Percentiles rank a stretch among this genome's conserved stretches.
These are phyloP conservation scores for Dothistroma septosporum DNA, from an alignment of 2,329 filamentous ascomycete genomes.

Conservation along the genomic window DNA sequence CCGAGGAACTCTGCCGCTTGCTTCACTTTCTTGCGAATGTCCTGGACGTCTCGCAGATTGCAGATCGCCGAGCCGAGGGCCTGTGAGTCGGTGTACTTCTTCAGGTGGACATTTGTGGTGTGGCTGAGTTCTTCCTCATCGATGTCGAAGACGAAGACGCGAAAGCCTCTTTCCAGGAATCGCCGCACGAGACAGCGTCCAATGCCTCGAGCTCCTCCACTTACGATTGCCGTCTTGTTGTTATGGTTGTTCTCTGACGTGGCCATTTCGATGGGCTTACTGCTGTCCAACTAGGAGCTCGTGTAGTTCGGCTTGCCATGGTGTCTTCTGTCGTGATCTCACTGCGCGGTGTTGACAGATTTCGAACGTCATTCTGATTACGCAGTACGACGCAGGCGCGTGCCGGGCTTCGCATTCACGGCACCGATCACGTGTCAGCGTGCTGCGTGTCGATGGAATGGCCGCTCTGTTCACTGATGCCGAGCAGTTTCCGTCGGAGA, in stretches of 20 bases:
- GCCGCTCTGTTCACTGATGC: too few species aligned
- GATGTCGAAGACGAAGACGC: slow-evolving; percentile 40
- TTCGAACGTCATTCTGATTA: background rate
- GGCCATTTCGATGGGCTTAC: background rate
- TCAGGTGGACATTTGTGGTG: slow-evolving; percentile 31
- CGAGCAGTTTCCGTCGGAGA: too few species aligned
- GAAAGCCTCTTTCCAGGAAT: slow-evolving; percentile 37
- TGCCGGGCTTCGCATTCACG: background rate
- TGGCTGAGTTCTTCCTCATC: slow-evolving; percentile 37
- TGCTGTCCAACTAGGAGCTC: background rate
- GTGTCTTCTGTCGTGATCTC: too few species aligned
- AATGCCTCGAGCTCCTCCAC: slow-evolving; percentile 35
- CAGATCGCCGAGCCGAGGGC: slow-evolving; percentile 24
- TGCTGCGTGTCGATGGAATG: too few species aligned
- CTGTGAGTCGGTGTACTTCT: slow-evolving; percentile 20
- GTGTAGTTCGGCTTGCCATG: background rate
- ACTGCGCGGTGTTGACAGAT: background rate
- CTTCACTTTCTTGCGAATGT: slow-evolving; percentile 32
- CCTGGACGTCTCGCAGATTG: slow-evolving; percentile 33
- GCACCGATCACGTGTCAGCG: too few species aligned
- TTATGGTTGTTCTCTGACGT: background rate
- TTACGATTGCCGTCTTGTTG: slow-evolving; percentile 25
- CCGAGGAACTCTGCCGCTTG: slow-evolving; percentile 34
- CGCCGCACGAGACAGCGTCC: slow-evolving; percentile 34
- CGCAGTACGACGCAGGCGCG: background rate